phyloP scores from a whole-genome alignment of 1,139 yeast genomes.

The Nadsonia commutata region DNA sequence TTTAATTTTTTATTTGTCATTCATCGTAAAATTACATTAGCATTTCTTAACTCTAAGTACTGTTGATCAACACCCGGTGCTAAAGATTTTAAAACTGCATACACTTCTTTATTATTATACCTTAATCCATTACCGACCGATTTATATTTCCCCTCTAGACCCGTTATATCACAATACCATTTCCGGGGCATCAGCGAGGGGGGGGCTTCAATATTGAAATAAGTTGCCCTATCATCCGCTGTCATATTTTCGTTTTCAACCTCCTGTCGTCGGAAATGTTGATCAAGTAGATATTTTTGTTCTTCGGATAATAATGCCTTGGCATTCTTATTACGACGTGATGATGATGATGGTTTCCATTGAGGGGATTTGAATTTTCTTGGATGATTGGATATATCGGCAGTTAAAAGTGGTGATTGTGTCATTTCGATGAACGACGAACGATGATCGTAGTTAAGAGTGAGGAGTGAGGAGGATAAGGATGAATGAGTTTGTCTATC shows the following conservation, averaged over 20 bases:
- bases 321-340: conserved; percentile 50
- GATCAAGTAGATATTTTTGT: conserved; percentile 34
- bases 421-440: too few relatives aligned
- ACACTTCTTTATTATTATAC: conserved; percentile 74
- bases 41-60: conserved; percentile 74
- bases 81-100: conserved; percentile 62
- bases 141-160: conserved; percentile 64
- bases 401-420: background rate
- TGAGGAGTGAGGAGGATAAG: too few relatives aligned
- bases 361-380: background rate
- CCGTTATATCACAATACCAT: conserved; percentile 89
- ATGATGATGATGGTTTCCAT: background rate
- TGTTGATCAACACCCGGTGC: conserved; percentile 91
- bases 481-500: too few relatives aligned
- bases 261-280: conserved; percentile 4
- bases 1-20: too few relatives aligned
- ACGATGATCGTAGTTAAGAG: too few relatives aligned
- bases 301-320: conserved; percentile 72
- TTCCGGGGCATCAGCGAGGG: conserved; percentile 73
- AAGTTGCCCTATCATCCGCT: conserved; percentile 22
- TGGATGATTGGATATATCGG: background rate
- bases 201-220: conserved; percentile 53
- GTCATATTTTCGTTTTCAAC: conserved; percentile 10
- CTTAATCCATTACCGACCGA: conserved; percentile 66
- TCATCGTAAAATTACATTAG: conserved; percentile 63